Evolutionary conservation across 495 filamentous ascomycete species (phyloP), one percentile per base, ranked within the genome.

Genomic region (Sabuloglossum arenarium): DNA sequence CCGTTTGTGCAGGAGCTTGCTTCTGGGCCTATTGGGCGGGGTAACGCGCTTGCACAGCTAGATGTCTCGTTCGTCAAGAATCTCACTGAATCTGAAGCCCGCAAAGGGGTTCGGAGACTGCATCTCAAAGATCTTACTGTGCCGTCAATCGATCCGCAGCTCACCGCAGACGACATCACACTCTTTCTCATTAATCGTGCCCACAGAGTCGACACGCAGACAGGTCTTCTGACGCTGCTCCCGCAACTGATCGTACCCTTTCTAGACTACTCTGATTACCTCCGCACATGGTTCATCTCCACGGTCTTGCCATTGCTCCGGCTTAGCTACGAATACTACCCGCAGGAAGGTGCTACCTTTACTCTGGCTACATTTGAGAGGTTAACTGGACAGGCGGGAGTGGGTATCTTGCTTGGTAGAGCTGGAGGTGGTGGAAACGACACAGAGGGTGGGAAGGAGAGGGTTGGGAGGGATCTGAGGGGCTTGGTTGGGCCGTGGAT

Each of bases 251-350:
- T 93, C 16, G 67, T 76, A 49, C 87, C 88, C 0, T 94, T 94
- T 64, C 72, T 93, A 45, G 68, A 80, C 34, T 79, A 75, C 54
- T 80, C 80, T 16, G 70, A 79, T 14, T 72, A 72, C 42, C 67
- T 94, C 51, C 77, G 82, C 57, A 79, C 73, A 46, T 87, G 88
- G 82, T 74, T 86, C 63, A 75, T 93, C 28, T 88, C 88, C 0
- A 80, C 74, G 21, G 71, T 93, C 21, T 70, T 96, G 24, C 88
- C 88, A 0, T 71, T 94, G 1, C 68, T 90, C 16, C 76, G 88
- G 54, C 72, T 88, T n/a, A 84, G 84, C 61, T 84, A 84, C 64
- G 86, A 91, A 70, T 91, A 87, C 62, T 84, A 94, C 59, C 78
- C 84, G 0, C 66, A 75, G 29, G 72, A 75, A 11, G 74, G 73